phyloP scores from a whole-genome alignment of 2,329 filamentous ascomycete species.

The Penicillium sp. region DNA sequence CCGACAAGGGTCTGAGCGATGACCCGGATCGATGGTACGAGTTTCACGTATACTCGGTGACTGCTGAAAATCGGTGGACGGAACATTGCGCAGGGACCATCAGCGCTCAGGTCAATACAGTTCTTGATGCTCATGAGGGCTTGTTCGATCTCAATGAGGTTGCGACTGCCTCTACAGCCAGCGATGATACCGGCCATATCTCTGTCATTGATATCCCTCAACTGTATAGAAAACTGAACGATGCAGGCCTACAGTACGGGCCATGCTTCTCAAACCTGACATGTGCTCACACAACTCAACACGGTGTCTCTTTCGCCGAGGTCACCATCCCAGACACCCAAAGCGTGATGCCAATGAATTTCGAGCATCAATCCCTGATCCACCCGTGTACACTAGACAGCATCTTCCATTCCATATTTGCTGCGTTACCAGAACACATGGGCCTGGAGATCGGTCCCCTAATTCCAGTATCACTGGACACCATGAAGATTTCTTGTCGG shows the following conservation, averaged over 20 bases:
- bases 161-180: not conserved
- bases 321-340: constrained; percentile 29
- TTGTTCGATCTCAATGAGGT: not conserved
- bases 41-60: constrained; percentile 27
- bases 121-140: not conserved
- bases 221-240: constrained; percentile 29
- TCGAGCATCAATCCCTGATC: constrained; percentile 28
- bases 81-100: constrained; percentile 28
- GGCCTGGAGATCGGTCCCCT: constrained; percentile 13
- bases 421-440: constrained; percentile 15
- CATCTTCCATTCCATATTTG: constrained; percentile 33
- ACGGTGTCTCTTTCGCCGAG: constrained; percentile 18
- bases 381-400: constrained; percentile 37
- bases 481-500: constrained; percentile 17
- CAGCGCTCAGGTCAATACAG: not conserved
- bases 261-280: constrained; percentile 29
- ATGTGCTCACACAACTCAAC: constrained; percentile 11
- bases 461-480: constrained; percentile 26
- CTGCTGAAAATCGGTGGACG: constrained; percentile 25
- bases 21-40: not conserved
- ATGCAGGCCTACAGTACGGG: constrained; percentile 32
- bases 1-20: not conserved
- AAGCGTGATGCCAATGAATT: constrained; percentile 30
- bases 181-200: constrained; percentile 6
- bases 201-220: constrained; percentile 19